Base-by-base conservation (phyloP, 2,329 filamentous ascomycete genomes). In the Fusarium udum region DNA sequence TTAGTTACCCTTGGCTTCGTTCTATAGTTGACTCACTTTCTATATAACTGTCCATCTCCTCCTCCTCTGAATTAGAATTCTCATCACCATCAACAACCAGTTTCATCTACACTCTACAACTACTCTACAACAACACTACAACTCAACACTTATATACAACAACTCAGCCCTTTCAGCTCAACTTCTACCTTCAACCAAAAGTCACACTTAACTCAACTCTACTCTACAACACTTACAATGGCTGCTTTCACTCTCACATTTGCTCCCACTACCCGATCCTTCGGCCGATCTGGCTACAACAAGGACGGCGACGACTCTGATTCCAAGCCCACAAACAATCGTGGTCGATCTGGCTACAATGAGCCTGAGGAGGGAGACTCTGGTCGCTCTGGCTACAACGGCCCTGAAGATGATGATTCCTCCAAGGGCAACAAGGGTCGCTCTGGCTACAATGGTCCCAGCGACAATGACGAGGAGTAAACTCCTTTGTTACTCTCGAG, bases 301-400 rank as follows among this genome's bases (percentile, higher is more conserved):
- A 75, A 71, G 57, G 67, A 79, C 62, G 75, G 72, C 43, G 77
- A 77, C 79, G 72, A 77, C 42, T 74, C 72, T n/a, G 71, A 75
- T 68, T 72, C 78, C 66, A 78, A 81, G 77, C 78, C 80, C 77
- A 67, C 53, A 40, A 80, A 82, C 81, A 79, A 78, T 58, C 64
- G 72, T n/a, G 83, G 83, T 76, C 84, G 80, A 78, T 84, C 81
- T 61, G 83, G 84, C 71, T 85, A 85, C 82, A 85, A 85, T 78
- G 79, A 81, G 69, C 81, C 81, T 72, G 78, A 78, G 67, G 74
- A 69, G 65, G 79, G 74, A 75, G 78, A 82, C 77, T 79, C 80
- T 57, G 84, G 84, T 75, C 83, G 84, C 74, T 81, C 79, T 57
- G 83, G 83, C 62, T 84, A 85, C 79, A 84, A 84, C 74, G 79